Base-by-base conservation (phyloP, 2,329 filamentous ascomycete species). In the Penicillium sp. region DNA sequence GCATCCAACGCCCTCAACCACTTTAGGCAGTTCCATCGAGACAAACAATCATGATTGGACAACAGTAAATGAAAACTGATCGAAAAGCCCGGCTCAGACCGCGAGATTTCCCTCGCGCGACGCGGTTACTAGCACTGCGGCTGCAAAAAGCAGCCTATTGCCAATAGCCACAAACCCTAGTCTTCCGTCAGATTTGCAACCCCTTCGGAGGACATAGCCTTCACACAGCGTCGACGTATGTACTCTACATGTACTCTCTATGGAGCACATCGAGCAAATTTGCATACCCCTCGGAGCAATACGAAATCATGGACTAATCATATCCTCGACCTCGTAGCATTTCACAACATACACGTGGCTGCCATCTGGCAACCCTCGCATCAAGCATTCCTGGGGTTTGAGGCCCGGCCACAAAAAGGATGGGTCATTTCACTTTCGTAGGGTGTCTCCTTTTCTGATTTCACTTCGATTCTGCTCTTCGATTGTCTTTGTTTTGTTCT, bases 341-440 rank as follows among this genome's bases (percentile, higher is more conserved):
- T 51, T 31, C 13, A 26, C 26, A 5, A n/a, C 33, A 33, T 33
- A 51, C 59, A 66, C 59, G 63, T 67, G 63, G 64, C 58, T n/a
- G 55, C 62, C 63, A 66, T 61, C 63, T 61, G 64, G 19, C 5
- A 28, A 23, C 42, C 58, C 60, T 64, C 60, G 52, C 61, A 59
- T 61, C n/a, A 23, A 50, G 48, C 58, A 61, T 59, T 62, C 56
- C 54, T 29, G 26, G 43, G 46, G 26, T 50, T 49, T 29, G 44
- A 34, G 51, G 39, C 29, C 16, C 56, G 16, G 26, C 21, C 21
- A 34, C 19, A 44, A 47, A 50, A 42, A 33, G 28, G 37, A 58
- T 52, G 52, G 28, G 34, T 52, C 58, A 52, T 28, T 44, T 52
- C 44, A 26, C 16, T 40, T 49, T 26, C 8, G 39, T 40, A 46